Percentiles rank a stretch among this genome's conserved stretches.
phyloP scores from a whole-genome alignment of 441 rosid genomes.

The Lepidium campestre region DNA sequence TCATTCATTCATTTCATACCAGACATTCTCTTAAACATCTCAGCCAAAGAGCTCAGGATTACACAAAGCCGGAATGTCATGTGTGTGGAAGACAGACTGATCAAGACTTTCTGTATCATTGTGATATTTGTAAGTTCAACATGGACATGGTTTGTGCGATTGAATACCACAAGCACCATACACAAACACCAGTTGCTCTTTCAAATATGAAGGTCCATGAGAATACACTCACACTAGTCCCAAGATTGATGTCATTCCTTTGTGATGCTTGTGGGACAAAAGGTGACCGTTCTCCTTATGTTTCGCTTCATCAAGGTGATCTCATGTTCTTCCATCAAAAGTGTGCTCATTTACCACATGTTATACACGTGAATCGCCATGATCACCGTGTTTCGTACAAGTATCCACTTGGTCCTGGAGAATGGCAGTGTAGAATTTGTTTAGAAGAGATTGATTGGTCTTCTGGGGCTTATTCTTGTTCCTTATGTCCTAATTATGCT shows the following conservation, averaged over 20 bases:
- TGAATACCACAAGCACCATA: background rate
- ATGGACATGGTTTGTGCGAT: background rate
- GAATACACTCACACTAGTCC: background rate
- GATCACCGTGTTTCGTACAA: background rate
- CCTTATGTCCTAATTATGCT: background rate
- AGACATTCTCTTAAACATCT: background rate
- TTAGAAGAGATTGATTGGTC: background rate
- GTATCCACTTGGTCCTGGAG: background rate
- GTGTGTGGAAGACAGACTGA: background rate
- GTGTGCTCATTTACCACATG: background rate
- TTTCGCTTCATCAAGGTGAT: background rate
- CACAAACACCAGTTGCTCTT: background rate
- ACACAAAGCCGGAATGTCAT: background rate
- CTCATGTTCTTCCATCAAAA: background rate
- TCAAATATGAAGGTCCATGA: background rate
- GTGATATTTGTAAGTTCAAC: background rate
- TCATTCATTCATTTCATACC: background rate
- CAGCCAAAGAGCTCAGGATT: background rate
- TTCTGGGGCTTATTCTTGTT: background rate
- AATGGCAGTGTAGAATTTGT: background rate
- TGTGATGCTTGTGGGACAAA: constrained; percentile 6
- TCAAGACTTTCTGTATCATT: background rate
- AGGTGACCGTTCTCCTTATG: background rate
- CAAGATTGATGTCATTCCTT: background rate
- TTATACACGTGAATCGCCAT: background rate